Evolutionary conservation across 2,329 filamentous ascomycete species (phyloP).

Genomic region (Calonectria crousiana): DNA sequence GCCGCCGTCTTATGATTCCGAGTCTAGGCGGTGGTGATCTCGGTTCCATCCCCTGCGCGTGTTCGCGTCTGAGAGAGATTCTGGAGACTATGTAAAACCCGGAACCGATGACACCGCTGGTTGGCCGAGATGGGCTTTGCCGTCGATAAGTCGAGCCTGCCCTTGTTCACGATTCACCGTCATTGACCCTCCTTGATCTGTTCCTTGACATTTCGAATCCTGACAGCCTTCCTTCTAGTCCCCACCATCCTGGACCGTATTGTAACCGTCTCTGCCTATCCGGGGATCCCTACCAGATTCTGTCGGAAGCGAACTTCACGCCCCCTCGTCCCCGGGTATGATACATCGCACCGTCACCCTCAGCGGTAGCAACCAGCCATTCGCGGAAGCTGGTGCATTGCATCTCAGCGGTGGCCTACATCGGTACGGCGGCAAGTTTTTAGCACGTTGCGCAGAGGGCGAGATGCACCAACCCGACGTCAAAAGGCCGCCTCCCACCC

Average conservation of each 20-base stretch:
- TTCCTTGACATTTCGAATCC: slow-evolving; percentile 36
- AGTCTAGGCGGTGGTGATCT: neutral
- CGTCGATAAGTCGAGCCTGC: slow-evolving; percentile 22
- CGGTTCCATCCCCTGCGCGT: slow-evolving; percentile 7
- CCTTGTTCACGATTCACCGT: slow-evolving; percentile 35
- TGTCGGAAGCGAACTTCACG: slow-evolving; percentile 40
- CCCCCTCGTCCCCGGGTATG: slow-evolving; percentile 35
- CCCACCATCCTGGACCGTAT: slow-evolving; percentile 36
- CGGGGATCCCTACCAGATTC: slow-evolving; percentile 33
- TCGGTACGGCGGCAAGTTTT: slow-evolving; percentile 6
- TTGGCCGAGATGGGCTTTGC: slow-evolving; percentile 37
- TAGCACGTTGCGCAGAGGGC: neutral
- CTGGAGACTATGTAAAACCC: slow-evolving; percentile 3
- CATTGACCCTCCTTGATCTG: slow-evolving; percentile 42
- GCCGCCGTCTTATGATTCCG: slow-evolving; percentile 11
- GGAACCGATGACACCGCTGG: slow-evolving; percentile 26
- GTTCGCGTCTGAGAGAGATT: neutral
- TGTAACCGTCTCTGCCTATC: slow-evolving; percentile 37
- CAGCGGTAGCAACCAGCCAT: slow-evolving; percentile 26
- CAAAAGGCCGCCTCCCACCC: neutral
- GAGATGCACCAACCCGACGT: neutral
- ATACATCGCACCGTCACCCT: slow-evolving; percentile 34
- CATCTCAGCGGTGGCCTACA: neutral
- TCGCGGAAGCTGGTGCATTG: neutral
- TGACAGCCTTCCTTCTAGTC: slow-evolving; percentile 22